Evolutionary conservation across 768 basidiomycete genomes (phyloP).

Genomic region (Glaciozyma antarctica): DNA sequence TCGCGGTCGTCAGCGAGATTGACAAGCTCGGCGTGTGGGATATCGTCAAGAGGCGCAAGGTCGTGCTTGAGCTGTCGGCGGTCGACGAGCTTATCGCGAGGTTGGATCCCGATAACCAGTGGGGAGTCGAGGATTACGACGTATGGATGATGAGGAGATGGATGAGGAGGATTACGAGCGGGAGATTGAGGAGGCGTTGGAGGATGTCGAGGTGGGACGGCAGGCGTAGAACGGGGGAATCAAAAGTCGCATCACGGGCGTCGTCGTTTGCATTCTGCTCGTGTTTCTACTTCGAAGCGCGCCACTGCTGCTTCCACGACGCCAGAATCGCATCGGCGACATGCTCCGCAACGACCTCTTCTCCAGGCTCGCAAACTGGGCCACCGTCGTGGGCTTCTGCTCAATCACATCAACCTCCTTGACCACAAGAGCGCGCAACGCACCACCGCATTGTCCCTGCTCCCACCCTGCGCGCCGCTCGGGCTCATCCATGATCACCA

Average conservation of each 20-base stretch:
- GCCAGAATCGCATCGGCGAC: conserved; percentile 11
- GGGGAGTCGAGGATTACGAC: conserved; percentile 45
- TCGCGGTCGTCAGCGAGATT: conserved; percentile 52
- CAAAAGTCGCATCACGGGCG: neutral
- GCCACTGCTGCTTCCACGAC: too few species aligned
- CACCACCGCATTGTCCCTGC: too few species aligned
- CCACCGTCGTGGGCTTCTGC: conserved; percentile 19
- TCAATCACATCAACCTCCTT: neutral
- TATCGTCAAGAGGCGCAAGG: conserved; percentile 67
- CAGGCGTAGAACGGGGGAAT: neutral
- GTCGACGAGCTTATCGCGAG: conserved; percentile 55
- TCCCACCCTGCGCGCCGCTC: too few species aligned
- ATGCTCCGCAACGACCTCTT: conserved; percentile 11
- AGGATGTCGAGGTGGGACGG: neutral
- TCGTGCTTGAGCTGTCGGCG: conserved; percentile 71
- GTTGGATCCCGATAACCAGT: conserved; percentile 45
- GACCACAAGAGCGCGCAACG: too few species aligned
- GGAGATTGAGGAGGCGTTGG: neutral
- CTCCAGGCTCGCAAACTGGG: conserved; percentile 23
- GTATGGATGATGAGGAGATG: conserved; percentile 2
- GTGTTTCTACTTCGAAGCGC: too few species aligned
- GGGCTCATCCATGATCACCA: too few species aligned
- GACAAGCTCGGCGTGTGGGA: conserved; percentile 70
- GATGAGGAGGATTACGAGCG: conserved; percentile 39
- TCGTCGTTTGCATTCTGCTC: too few species aligned